Evolutionary conservation across 495 filamentous ascomycete species (phyloP), one percentile per base, ranked within the genome.

Genomic region (Amniculicola lignicola): DNA sequence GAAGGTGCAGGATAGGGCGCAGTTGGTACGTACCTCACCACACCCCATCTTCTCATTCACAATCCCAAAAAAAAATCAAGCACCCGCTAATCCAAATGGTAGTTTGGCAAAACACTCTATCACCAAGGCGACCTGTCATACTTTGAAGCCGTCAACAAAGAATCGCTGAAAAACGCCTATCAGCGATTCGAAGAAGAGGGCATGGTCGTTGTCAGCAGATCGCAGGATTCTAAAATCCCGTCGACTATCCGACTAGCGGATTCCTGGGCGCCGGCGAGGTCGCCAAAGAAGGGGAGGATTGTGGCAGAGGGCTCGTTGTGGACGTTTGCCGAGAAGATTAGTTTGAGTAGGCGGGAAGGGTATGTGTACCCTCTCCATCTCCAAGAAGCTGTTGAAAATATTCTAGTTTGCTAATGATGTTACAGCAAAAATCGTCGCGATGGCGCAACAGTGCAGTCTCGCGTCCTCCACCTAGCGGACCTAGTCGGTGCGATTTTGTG

Each of bases 61-160:
- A n/a, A n/a, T n/a, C n/a, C n/a, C n/a, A n/a, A n/a, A n/a, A n/a
- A n/a, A n/a, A n/a, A n/a, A n/a, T n/a, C n/a, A n/a, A n/a, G n/a
- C n/a, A n/a, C n/a, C n/a, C n/a, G n/a, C n/a, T n/a, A n/a, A n/a
- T n/a, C n/a, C n/a, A n/a, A n/a, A n/a, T n/a, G n/a, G n/a, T n/a
- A n/a, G n/a, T 82, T 96, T 15, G 93, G 93, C 16, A 98, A 98
- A 77, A 96, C 93, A 0, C 75, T 98, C 6, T 98, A 96, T 66
- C 90, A 97, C 68, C 93, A 98, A 77, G 93, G 93, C 27, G 91
- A 96, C 64, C 81, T 98, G 22, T 88, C 84, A 19, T 97, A 98
- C 69, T 96, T 96, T 61, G 93, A 98, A 72, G 90, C 93, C 5
- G 93, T 98, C 59, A 98, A 97, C 75, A 96, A 95, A 52, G 90